phyloP scores from a whole-genome alignment of 2,329 filamentous ascomycete species.

The Fusarium sterilihyphosum region DNA sequence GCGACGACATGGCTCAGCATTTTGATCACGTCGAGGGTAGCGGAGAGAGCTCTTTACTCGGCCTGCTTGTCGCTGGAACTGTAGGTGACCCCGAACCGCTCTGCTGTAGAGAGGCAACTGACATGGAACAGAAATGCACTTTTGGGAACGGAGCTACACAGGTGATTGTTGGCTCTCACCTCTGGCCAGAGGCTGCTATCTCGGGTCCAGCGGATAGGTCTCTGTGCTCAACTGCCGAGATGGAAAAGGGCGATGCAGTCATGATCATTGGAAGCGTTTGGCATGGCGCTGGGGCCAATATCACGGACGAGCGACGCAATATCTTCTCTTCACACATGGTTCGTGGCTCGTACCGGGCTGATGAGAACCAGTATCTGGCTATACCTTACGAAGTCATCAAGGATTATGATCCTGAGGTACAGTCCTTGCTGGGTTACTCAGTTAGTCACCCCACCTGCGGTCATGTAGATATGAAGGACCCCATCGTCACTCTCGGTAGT shows the following conservation, averaged over 20 bases:
- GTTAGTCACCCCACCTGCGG: too few species aligned
- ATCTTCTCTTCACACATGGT: not conserved
- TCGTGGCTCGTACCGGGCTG: not conserved
- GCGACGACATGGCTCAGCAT: not conserved
- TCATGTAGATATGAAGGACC: too few species aligned
- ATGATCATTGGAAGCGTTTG: not conserved
- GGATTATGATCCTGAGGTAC: not conserved
- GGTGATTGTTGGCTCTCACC: not conserved
- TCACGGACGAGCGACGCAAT: not conserved
- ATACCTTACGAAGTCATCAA: not conserved
- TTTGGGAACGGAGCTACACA: not conserved
- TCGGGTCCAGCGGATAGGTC: fast-evolving
- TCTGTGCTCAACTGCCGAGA: not conserved
- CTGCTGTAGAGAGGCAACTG: fast-evolving
- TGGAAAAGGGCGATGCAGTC: not conserved
- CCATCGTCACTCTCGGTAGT: too few species aligned
- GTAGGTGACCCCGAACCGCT: fast-evolving
- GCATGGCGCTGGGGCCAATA: not conserved
- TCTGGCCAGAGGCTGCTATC: not conserved
- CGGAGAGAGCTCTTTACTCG: not conserved
- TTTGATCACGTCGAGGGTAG: not conserved
- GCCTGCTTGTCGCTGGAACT: not conserved
- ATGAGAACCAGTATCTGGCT: not conserved
- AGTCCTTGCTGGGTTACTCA: not conserved
- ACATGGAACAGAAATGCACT: not conserved